Conservation (phyloP, 495 filamentous ascomycete species). For the Ramalina intermedia region DNA sequence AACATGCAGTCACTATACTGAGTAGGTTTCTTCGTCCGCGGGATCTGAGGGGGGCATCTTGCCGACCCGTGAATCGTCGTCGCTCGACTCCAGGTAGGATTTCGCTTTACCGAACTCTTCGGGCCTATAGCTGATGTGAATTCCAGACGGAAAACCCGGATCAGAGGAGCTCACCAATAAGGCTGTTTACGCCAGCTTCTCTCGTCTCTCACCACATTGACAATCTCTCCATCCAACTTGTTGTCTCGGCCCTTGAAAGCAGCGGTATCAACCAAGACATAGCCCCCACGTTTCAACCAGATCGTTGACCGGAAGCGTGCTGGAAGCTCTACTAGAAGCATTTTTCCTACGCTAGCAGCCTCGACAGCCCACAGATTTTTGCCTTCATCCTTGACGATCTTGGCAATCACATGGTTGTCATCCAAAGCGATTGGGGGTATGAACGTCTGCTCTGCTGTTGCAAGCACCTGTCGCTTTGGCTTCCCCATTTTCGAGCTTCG, state of each 20-base stretch:
- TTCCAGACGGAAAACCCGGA: conserved; percentile 14
- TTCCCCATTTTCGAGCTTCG: conserved; percentile 42
- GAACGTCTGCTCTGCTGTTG: conserved; percentile 57
- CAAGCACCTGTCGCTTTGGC: conserved; percentile 57
- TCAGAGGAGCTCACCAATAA: conserved; percentile 56
- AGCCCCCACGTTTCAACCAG: conserved; percentile 79
- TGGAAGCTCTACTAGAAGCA: conserved; percentile 61
- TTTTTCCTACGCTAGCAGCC: conserved; percentile 38
- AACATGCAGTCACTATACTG: neutral
- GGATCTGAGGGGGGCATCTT: conserved; percentile 68
- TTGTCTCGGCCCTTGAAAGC: conserved; percentile 54
- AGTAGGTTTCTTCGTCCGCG: conserved; percentile 19
- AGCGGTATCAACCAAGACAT: conserved; percentile 65
- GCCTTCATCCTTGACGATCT: conserved; percentile 65
- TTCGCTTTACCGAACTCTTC: conserved; percentile 58
- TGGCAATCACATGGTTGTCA: conserved; percentile 51
- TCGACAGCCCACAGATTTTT: conserved; percentile 74
- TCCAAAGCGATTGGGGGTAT: conserved; percentile 58
- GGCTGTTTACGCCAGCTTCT: conserved; percentile 75
- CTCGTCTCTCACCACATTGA: conserved; percentile 85
- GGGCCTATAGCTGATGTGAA: conserved; percentile 43
- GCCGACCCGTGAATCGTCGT: conserved; percentile 63
- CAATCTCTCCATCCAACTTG: conserved; percentile 75
- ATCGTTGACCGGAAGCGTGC: conserved; percentile 75
- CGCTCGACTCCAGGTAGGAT: conserved; percentile 39